phyloP scores from a whole-genome alignment of 1,139 yeast species.

The Lodderomyces orthopsilosis region DNA sequence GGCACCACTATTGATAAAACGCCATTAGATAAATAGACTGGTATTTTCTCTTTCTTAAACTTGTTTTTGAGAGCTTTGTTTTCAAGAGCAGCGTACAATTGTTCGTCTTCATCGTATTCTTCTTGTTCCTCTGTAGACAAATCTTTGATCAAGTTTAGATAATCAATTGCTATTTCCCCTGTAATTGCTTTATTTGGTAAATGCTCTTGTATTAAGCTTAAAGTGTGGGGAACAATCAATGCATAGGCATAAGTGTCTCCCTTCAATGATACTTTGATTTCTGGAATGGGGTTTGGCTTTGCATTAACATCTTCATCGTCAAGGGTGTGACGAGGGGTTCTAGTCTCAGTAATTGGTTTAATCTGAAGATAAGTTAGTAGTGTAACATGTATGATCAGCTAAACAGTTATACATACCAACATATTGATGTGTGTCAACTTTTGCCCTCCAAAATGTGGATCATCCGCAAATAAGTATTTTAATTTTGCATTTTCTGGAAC shows the following conservation, averaged over 20 bases:
- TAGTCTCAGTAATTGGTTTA: slow-evolving; percentile 55
- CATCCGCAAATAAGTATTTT: too few species aligned
- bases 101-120: slow-evolving; percentile 56
- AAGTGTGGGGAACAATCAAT: slow-evolving; percentile 28
- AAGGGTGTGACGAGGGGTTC: slow-evolving; percentile 52
- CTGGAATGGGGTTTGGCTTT: slow-evolving; percentile 12
- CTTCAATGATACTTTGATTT: slow-evolving; percentile 13
- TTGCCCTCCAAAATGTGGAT: too few species aligned
- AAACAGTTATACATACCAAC: too few species aligned
- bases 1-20: slow-evolving; percentile 28
- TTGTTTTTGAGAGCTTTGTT: slow-evolving; percentile 20
- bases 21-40: slow-evolving; percentile 17
- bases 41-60: slow-evolving; percentile 24
- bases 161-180: slow-evolving; percentile 25
- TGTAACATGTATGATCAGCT: too few species aligned
- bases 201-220: slow-evolving; percentile 23
- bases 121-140: slow-evolving; percentile 20
- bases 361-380: slow-evolving; percentile 26
- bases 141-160: slow-evolving; percentile 16
- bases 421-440: too few species aligned
- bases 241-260: slow-evolving; percentile 14
- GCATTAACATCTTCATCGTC: slow-evolving; percentile 41
- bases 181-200: slow-evolving; percentile 17
- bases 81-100: slow-evolving; percentile 41
- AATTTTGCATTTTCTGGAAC: too few species aligned